Evolutionary conservation across 306 rosid genomes (phyloP), one percentile per base, ranked within the genome.

Genomic region (Acacia melanoxylon): DNA sequence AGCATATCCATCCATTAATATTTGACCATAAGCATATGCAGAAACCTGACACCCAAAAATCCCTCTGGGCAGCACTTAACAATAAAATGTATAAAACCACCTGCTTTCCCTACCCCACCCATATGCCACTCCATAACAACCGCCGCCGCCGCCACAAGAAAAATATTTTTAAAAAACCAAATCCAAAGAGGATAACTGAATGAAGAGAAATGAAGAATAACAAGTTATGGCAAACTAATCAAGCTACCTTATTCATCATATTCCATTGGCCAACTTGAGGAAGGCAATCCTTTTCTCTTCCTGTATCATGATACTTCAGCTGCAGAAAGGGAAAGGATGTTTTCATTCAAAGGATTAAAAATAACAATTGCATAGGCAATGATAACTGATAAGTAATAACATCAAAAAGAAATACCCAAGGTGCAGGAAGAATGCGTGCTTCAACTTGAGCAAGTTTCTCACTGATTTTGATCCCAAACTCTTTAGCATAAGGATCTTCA

Each of bases 211-310:
- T 22, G 1, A 3, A 61, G 8, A 24, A 76, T 2, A 29, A 24
- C 58, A 37, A 6, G 9, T n/a, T 33, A 25, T n/a, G 46, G 15
- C 52, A 66, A 45, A 58, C 6, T n/a, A 25, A 25, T 49, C 59
- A 72, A 41, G 35, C 40, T 33, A 96, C 99, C 97, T 96, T 96
- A 3, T 96, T 92, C 99, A 90, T 96, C 99, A 96, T 96, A 24
- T 96, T 96, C 99, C 99, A 96, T 10, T 94, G 99, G 10, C 99
- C 99, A 85, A 96, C 98, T 86, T 94, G 97, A 24, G 99, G 99
- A 8, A 96, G 83, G 74, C 98, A 93, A 84, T 96, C 92, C 84
- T 85, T 96, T 80, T 94, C 99, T 78, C 97, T 89, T n/a, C 99
- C 99, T 0, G 99, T 88, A 45, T 96, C 99, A 76, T 93, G 94